Conservation (phyloP, 495 filamentous ascomycete species). For the Penicillium ucsense region DNA sequence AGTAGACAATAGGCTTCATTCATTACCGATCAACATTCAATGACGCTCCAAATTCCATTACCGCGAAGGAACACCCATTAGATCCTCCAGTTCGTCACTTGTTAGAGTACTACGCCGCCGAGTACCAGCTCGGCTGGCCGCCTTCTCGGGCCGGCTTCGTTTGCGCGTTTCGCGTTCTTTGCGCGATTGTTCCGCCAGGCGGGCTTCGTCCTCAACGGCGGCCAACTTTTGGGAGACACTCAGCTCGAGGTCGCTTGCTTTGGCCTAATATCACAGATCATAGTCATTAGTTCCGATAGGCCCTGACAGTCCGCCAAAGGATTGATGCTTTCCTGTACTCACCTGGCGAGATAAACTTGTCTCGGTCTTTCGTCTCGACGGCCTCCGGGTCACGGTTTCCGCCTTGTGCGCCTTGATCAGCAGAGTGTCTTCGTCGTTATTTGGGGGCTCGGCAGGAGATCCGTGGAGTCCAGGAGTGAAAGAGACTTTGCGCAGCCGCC, state of each 20-base stretch:
- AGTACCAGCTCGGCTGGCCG: constrained; percentile 33
- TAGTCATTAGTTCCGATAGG: neutral
- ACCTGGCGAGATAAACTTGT: constrained; percentile 24
- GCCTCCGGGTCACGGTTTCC: constrained; percentile 25
- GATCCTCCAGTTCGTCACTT: constrained; percentile 59
- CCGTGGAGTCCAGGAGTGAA: constrained; percentile 35
- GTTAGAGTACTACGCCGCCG: constrained; percentile 62
- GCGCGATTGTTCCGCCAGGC: constrained; percentile 25
- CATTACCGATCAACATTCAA: neutral
- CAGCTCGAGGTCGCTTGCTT: constrained; percentile 11
- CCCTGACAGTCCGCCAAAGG: neutral
- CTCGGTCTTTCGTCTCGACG: constrained; percentile 24
- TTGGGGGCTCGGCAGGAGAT: constrained; percentile 16
- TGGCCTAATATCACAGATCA: constrained; percentile 9
- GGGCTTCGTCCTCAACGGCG: constrained; percentile 37
- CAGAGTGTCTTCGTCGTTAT: constrained; percentile 28
- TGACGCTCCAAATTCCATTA: neutral
- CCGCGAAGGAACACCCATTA: constrained; percentile 37
- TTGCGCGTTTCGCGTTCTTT: constrained; percentile 36
- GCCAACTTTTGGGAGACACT: constrained; percentile 39
- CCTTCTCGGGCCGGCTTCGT: constrained; percentile 33
- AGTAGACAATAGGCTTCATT: neutral
- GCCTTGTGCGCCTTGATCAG: constrained; percentile 28
- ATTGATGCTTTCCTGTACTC: constrained; percentile 13
- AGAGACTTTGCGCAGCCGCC: constrained; percentile 34